Evolutionary conservation across 352 stramenopile genomes (phyloP).

Genomic region (Saprolegnia diclina): DNA sequence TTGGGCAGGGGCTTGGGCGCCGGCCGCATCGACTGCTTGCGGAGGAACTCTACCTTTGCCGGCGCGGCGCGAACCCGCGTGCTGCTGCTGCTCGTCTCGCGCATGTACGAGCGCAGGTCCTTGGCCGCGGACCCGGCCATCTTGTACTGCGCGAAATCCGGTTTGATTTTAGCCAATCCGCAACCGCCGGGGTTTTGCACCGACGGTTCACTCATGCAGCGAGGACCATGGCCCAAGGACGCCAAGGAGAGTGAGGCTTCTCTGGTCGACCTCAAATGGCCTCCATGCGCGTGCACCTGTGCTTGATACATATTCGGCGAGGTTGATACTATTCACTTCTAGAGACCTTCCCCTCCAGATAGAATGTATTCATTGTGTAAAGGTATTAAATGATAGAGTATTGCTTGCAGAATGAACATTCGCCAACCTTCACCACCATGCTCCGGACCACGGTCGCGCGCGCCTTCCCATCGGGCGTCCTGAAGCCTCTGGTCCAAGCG

Average conservation of each 20-base stretch:
- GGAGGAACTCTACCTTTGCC: background rate
- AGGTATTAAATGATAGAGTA: background rate
- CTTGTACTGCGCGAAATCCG: background rate
- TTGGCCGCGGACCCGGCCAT: background rate
- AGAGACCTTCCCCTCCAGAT: background rate
- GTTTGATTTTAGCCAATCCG: background rate
- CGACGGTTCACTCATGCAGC: no score
- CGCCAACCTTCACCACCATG: background rate
- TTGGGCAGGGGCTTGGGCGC: background rate
- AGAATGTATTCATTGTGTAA: background rate
- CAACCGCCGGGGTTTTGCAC: background rate
- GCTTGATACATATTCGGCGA: no score
- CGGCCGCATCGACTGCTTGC: background rate
- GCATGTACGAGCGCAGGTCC: slow-evolving; percentile 10
- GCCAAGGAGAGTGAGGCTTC: no score
- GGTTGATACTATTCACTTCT: background rate
- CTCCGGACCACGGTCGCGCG: background rate
- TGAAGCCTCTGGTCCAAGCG: background rate
- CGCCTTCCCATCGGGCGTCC: background rate
- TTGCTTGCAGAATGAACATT: background rate
- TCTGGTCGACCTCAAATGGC: no score
- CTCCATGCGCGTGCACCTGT: no score
- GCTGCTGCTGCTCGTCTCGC: slow-evolving; percentile 6
- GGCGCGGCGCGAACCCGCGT: background rate
- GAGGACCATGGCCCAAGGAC: no score